Conservation (phyloP, 2,329 filamentous ascomycete genomes). For the Penicillium sp. region DNA sequence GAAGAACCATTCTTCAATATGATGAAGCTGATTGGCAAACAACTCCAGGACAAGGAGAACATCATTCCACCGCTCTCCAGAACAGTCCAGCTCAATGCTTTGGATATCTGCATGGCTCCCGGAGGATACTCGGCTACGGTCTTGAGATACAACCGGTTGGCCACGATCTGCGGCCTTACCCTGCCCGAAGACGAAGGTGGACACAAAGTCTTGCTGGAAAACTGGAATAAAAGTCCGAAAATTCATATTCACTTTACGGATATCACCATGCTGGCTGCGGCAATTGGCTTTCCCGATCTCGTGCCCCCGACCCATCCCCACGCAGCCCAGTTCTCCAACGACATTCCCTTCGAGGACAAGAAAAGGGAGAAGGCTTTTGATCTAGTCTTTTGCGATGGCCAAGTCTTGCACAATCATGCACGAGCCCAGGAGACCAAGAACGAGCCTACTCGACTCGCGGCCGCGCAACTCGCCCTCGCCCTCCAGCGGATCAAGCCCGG, state of each 20-base stretch:
- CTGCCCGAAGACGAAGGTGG: not conserved
- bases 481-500: slow-evolving; percentile 3
- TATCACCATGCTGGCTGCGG: slow-evolving; percentile 6
- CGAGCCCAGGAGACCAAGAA: not conserved
- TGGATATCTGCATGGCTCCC: slow-evolving; percentile 8
- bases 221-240: not conserved
- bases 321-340: not conserved
- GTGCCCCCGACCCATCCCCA: not conserved
- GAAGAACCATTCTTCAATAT: not conserved
- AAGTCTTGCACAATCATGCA: not conserved
- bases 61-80: not conserved
- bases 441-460: not conserved
- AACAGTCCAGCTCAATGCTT: not conserved
- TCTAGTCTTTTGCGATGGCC: not conserved
- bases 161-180: not conserved
- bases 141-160: not conserved
- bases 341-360: not conserved
- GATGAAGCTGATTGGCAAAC: slow-evolving; percentile 1
- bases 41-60: slow-evolving; percentile 2
- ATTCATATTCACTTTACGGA: not conserved
- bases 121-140: not conserved
- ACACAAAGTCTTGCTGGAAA: not conserved
- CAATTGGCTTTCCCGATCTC: not conserved
- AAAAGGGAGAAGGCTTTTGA: not conserved
- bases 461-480: not conserved